Evolutionary conservation across 2,329 filamentous ascomycete genomes (phyloP).

Genomic region (Aspergillus flavus): DNA sequence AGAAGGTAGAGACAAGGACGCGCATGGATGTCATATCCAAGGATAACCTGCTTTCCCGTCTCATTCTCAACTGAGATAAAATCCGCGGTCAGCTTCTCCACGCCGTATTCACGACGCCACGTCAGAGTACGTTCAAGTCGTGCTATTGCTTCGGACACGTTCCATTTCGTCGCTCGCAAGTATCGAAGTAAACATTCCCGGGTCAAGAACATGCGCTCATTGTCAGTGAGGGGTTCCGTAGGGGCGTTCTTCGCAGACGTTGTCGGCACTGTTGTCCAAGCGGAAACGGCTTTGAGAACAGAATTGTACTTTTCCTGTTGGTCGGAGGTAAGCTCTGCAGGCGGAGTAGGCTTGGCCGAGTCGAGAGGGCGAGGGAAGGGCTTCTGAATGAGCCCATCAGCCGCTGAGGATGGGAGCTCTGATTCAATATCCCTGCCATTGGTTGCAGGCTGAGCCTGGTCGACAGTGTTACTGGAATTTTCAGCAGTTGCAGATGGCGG

Average conservation of each 20-base stretch:
- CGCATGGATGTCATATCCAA: slow-evolving; percentile 82
- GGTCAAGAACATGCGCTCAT: slow-evolving; percentile 87
- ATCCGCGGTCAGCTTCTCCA: slow-evolving; percentile 73
- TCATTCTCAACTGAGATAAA: slow-evolving; percentile 93
- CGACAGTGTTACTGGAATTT: slow-evolving; percentile 7
- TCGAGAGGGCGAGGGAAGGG: slow-evolving; percentile 63
- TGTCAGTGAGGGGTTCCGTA: slow-evolving; percentile 69
- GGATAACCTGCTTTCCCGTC: slow-evolving; percentile 89
- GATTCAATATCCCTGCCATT: slow-evolving; percentile 23
- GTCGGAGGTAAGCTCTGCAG: slow-evolving; percentile 68
- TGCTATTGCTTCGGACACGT: slow-evolving; percentile 71
- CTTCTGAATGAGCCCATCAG: slow-evolving; percentile 51
- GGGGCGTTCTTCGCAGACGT: slow-evolving; percentile 61
- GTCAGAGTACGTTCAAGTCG: slow-evolving; percentile 78
- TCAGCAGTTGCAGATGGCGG: slow-evolving; percentile 4
- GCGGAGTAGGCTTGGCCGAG: slow-evolving; percentile 58
- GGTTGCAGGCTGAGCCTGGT: slow-evolving; percentile 8
- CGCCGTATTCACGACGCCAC: slow-evolving; percentile 90
- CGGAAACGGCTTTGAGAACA: slow-evolving; percentile 69
- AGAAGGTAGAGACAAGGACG: slow-evolving; percentile 91
- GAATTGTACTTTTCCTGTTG: slow-evolving; percentile 80
- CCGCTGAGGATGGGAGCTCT: slow-evolving; percentile 41
- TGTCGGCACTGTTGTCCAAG: slow-evolving; percentile 71
- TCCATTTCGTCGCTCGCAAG: slow-evolving; percentile 91
- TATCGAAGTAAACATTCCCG: slow-evolving; percentile 91